Evolutionary conservation across 345 rosid species (phyloP).

Genomic region (Aquilaria yunnanensis): DNA sequence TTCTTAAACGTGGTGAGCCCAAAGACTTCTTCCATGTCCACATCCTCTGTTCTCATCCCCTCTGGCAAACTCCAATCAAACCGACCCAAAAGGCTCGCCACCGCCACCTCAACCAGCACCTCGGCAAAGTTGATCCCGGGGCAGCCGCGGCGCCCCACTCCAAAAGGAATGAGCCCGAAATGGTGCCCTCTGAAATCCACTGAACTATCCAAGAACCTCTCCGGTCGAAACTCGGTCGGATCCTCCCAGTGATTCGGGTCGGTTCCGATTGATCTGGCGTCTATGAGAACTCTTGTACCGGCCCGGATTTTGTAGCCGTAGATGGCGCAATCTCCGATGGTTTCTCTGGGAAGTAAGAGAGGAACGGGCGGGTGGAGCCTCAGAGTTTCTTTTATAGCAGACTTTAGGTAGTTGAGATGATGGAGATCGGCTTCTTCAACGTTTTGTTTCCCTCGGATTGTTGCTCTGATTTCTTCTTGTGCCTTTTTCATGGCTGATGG

Average conservation of each 20-base stretch:
- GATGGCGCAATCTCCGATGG: constrained; percentile 19
- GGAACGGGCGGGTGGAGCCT: constrained; percentile 38
- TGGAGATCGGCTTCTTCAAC: constrained; percentile 31
- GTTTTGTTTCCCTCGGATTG: constrained; percentile 11
- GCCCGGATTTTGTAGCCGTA: constrained; percentile 30
- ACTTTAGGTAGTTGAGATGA: constrained; percentile 21
- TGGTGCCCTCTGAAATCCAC: constrained; percentile 44
- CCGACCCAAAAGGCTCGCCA: constrained; percentile 37
- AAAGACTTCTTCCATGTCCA: constrained; percentile 41
- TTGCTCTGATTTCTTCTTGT: constrained; percentile 26
- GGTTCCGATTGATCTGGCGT: constrained; percentile 18
- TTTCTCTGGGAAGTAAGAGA: constrained; percentile 32
- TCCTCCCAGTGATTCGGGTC: constrained; percentile 32
- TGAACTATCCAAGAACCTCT: constrained; percentile 30
- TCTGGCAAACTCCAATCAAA: constrained; percentile 49
- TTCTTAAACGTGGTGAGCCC: constrained; percentile 46
- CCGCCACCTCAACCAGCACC: constrained; percentile 31
- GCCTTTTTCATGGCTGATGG: constrained; percentile 25
- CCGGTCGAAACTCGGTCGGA: constrained; percentile 34
- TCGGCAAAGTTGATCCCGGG: constrained; percentile 43
- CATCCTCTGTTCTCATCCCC: constrained; percentile 31
- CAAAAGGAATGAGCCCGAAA: constrained; percentile 52
- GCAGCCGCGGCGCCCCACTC: constrained; percentile 56
- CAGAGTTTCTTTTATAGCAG: constrained; percentile 24
- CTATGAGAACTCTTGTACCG: constrained; percentile 27